Conservation (phyloP, 2,329 filamentous ascomycete species). For the Myriosclerotinia duriaeana region DNA sequence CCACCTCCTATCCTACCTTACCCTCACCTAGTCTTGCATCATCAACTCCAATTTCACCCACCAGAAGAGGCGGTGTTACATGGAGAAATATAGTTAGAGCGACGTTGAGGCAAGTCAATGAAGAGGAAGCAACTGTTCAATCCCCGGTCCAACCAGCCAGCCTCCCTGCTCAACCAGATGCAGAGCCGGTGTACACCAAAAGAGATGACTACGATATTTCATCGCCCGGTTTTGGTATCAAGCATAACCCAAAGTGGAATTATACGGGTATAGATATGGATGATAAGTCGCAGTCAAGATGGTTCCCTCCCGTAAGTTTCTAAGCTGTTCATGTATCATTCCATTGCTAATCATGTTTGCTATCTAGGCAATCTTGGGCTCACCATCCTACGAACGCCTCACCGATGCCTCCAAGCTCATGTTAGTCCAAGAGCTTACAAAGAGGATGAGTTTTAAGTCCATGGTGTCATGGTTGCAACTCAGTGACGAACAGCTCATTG, state of each 20-base stretch:
- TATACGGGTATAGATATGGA: not conserved
- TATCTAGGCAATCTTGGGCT: not conserved
- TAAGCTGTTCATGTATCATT: not conserved
- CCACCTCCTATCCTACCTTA: too few relatives aligned
- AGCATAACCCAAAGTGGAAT: not conserved
- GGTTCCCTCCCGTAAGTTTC: constrained; percentile 6
- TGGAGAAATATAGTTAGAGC: too few relatives aligned
- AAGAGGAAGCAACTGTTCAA: too few relatives aligned
- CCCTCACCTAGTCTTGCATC: too few relatives aligned
- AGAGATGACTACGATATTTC: not conserved
- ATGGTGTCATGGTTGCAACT: not conserved
- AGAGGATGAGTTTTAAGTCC: not conserved
- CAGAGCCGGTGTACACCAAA: not conserved
- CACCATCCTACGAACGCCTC: not conserved
- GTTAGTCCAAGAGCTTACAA: constrained; percentile 3
- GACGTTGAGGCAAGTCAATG: too few relatives aligned
- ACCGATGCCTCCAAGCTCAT: not conserved
- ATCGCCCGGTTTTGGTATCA: not conserved
- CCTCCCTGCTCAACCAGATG: not conserved
- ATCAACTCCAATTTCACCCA: too few relatives aligned
- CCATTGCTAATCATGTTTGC: not conserved
- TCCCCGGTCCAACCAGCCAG: too few relatives aligned
- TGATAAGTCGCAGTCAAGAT: not conserved
- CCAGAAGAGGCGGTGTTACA: too few relatives aligned
- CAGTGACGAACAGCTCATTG: not conserved